These are phyloP conservation scores for Basipetospora chlamydospora DNA, from an alignment of 2,329 filamentous ascomycete genomes.

Conservation along the genomic window DNA sequence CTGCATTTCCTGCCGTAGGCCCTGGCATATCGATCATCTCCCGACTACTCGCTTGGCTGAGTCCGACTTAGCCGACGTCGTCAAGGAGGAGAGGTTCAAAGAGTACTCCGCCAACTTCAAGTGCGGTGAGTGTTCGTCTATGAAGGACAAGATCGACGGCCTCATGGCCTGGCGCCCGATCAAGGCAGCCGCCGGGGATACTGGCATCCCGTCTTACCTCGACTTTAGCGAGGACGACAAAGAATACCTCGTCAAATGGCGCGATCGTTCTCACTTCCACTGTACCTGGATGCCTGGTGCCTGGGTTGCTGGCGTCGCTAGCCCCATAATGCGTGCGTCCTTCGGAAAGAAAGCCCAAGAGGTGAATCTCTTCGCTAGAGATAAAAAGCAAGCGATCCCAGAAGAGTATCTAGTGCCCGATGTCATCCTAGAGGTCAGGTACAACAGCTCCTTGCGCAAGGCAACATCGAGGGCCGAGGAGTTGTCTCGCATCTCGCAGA, in stretches of 20 bases:
- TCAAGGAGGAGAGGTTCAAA: constrained; percentile 41
- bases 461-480: constrained; percentile 53
- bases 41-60: constrained; percentile 30
- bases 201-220: constrained; percentile 8
- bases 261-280: constrained; percentile 62
- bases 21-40: constrained; percentile 75
- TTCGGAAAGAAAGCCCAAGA: constrained; percentile 60
- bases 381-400: constrained; percentile 64
- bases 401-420: constrained; percentile 78
- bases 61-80: constrained; percentile 20
- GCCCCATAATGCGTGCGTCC: constrained; percentile 49
- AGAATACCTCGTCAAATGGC: constrained; percentile 89
- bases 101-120: constrained; percentile 65
- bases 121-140: constrained; percentile 62
- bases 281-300: constrained; percentile 77
- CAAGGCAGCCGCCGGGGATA: constrained; percentile 1
- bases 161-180: constrained; percentile 79
- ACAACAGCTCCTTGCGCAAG: constrained; percentile 27
- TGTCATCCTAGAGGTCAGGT: constrained; percentile 70
- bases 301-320: constrained; percentile 68
- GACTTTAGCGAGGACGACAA: constrained; percentile 50
- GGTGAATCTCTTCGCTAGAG: constrained; percentile 46
- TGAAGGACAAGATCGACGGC: constrained; percentile 53
- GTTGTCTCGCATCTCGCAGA: constrained; percentile 53
- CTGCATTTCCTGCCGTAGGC: constrained; percentile 61